phyloP scores from a whole-genome alignment of 2,329 filamentous ascomycete genomes.

The Diaporthe aspalathi region DNA sequence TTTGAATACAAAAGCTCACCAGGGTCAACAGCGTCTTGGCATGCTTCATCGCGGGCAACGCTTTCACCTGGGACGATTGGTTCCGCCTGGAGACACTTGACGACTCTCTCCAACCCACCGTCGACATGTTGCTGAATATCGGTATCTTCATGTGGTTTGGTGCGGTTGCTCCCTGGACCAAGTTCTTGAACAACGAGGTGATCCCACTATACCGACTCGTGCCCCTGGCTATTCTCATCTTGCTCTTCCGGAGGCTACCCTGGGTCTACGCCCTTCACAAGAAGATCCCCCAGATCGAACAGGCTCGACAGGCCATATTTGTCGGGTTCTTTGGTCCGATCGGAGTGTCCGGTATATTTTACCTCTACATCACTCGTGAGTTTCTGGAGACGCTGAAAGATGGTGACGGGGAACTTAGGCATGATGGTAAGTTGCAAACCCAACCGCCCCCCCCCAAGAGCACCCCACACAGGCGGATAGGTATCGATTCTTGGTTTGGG shows the following conservation, averaged over 20 bases:
- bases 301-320: slow-evolving; percentile 80
- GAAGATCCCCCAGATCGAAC: slow-evolving; percentile 82
- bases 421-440: slow-evolving; percentile 56
- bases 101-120: slow-evolving; percentile 91
- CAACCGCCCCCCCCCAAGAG: too few species aligned
- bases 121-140: slow-evolving; percentile 94
- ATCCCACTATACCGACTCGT: slow-evolving; percentile 81
- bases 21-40: slow-evolving; percentile 70
- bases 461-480: not conserved
- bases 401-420: slow-evolving; percentile 69
- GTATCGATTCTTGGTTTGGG: not conserved
- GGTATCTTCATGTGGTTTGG: slow-evolving; percentile 93
- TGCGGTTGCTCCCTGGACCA: slow-evolving; percentile 83
- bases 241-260: slow-evolving; percentile 82
- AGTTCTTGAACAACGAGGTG: slow-evolving; percentile 74
- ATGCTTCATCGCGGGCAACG: slow-evolving; percentile 92
- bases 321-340: slow-evolving; percentile 95
- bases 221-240: slow-evolving; percentile 77
- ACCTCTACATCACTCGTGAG: slow-evolving; percentile 83
- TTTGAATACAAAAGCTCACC: not conserved
- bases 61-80: slow-evolving; percentile 94
- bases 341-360: slow-evolving; percentile 91
- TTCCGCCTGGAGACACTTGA: slow-evolving; percentile 90
- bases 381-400: slow-evolving; percentile 70
- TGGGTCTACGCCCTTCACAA: slow-evolving; percentile 80